phyloP scores from a whole-genome alignment of 129 eudicot genomes.

The Deinandra increscens region DNA sequence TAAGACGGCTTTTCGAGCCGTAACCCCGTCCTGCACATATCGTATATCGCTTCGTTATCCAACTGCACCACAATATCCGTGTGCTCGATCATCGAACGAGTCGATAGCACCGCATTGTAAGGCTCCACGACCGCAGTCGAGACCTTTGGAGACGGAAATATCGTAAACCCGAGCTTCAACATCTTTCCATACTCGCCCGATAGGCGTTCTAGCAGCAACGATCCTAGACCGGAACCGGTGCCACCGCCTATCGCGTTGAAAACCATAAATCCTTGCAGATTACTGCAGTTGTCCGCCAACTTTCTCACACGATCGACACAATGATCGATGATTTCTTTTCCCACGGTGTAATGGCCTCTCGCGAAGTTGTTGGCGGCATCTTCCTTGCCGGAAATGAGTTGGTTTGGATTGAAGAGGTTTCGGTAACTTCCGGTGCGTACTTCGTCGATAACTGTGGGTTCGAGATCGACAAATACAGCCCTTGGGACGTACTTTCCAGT shows the following conservation, averaged over 20 bases:
- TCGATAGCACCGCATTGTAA: conserved; percentile 55
- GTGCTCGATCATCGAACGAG: conserved; percentile 66
- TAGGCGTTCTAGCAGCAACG: conserved; percentile 54
- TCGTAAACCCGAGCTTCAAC: conserved; percentile 58
- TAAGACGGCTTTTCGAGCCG: conserved; percentile 67
- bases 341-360: conserved; percentile 72
- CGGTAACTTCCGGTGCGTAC: conserved; percentile 47
- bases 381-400: conserved; percentile 62
- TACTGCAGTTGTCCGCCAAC: conserved; percentile 70
- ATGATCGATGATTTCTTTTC: conserved; percentile 50
- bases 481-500: conserved; percentile 61
- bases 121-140: conserved; percentile 79
- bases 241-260: conserved; percentile 71
- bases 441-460: conserved; percentile 63
- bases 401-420: conserved; percentile 60
- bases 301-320: conserved; percentile 78
- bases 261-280: conserved; percentile 71
- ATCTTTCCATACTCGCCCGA: conserved; percentile 60
- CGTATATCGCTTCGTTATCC: conserved; percentile 65
- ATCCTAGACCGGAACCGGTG: conserved; percentile 59
- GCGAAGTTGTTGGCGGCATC: conserved; percentile 80
- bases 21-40: conserved; percentile 51
- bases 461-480: conserved; percentile 56
- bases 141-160: conserved; percentile 75
- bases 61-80: conserved; percentile 61